A percentile compares a stretch with the other conserved stretches of the same genome.
Evolutionary conservation across 2,329 filamentous ascomycete genomes (phyloP).

Genomic region (Penicillium decumbens): DNA sequence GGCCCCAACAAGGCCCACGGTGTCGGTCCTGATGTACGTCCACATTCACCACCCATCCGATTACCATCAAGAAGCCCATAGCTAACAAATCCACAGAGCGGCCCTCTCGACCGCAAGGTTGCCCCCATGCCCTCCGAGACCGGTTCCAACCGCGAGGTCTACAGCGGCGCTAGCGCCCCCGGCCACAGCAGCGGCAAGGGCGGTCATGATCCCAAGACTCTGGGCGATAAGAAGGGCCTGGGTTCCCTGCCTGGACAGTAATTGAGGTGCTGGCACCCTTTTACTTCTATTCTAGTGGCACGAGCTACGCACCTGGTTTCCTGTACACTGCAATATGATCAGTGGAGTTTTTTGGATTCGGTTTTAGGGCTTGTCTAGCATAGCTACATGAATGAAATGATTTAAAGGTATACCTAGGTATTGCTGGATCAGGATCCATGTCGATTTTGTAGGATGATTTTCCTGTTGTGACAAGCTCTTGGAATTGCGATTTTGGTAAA

Average conservation of each 20-base stretch:
- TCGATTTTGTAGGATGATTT: too few relatives aligned
- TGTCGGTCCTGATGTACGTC: slow-evolving; percentile 28
- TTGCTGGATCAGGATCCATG: too few relatives aligned
- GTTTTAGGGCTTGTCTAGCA: slow-evolving; percentile 3
- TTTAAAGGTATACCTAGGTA: not conserved
- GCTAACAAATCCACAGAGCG: slow-evolving; percentile 20
- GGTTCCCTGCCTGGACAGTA: slow-evolving; percentile 19
- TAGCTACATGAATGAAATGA: slow-evolving; percentile 5
- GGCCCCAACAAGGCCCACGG: slow-evolving; percentile 36
- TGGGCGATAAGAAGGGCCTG: slow-evolving; percentile 35
- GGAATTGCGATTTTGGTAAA: too few relatives aligned
- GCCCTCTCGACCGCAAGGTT: slow-evolving; percentile 31
- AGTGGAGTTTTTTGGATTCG: slow-evolving; percentile 7
- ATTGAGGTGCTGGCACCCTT: not conserved
- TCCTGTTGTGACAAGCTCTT: too few relatives aligned
- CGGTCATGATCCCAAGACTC: slow-evolving; percentile 32
- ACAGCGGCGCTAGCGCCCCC: slow-evolving; percentile 23
- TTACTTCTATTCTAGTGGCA: not conserved
- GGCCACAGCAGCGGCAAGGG: slow-evolving; percentile 36
- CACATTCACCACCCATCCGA: not conserved
- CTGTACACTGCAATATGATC: not conserved
- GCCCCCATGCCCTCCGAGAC: slow-evolving; percentile 35
- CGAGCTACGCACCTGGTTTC: slow-evolving; percentile 10
- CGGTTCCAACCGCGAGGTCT: slow-evolving; percentile 24
- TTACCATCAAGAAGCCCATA: not conserved